Conservation (phyloP, 495 filamentous ascomycete species). For the Aspergillus wentii region DNA sequence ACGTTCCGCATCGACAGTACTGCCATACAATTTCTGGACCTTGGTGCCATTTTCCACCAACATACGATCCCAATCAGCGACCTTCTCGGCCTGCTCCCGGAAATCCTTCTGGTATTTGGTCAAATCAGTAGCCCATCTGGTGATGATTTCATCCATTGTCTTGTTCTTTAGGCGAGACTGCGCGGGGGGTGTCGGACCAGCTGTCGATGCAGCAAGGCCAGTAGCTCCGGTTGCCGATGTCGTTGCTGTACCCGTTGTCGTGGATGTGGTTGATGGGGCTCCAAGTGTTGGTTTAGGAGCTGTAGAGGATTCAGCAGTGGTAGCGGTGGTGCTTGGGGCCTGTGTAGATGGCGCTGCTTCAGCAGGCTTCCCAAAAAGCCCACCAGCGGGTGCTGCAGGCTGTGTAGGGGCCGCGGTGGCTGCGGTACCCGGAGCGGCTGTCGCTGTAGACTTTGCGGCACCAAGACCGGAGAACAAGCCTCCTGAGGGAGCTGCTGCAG, state of each 20-base stretch:
- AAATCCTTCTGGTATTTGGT: constrained; percentile 96
- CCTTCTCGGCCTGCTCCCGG: constrained; percentile 77
- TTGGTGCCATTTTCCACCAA: constrained; percentile 89
- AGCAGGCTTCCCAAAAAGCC: constrained; percentile 26
- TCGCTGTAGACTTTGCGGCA: constrained; percentile 28
- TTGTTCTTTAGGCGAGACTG: constrained; percentile 92
- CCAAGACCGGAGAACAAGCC: constrained; percentile 33
- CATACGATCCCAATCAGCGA: constrained; percentile 85
- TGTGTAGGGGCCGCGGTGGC: constrained; percentile 22
- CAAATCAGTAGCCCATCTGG: constrained; percentile 92
- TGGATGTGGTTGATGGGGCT: constrained; percentile 14
- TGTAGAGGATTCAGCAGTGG: constrained; percentile 15
- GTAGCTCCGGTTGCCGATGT: constrained; percentile 25
- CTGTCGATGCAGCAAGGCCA: constrained; percentile 62
- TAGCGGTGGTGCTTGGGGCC: constrained; percentile 15
- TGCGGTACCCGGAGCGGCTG: constrained; percentile 23
- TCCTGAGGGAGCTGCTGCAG: constrained; percentile 30
- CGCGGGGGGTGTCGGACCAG: constrained; percentile 68
- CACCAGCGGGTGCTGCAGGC: constrained; percentile 16
- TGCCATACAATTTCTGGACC: constrained; percentile 81
- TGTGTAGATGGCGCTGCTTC: constrained; percentile 21
- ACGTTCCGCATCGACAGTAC: constrained; percentile 85
- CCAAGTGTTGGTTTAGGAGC: constrained; percentile 20
- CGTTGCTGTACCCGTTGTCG: constrained; percentile 15
- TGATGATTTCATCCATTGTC: constrained; percentile 99